phyloP scores from a whole-genome alignment of 768 basidiomycete genomes.

The Leccinum subgranulosum region DNA sequence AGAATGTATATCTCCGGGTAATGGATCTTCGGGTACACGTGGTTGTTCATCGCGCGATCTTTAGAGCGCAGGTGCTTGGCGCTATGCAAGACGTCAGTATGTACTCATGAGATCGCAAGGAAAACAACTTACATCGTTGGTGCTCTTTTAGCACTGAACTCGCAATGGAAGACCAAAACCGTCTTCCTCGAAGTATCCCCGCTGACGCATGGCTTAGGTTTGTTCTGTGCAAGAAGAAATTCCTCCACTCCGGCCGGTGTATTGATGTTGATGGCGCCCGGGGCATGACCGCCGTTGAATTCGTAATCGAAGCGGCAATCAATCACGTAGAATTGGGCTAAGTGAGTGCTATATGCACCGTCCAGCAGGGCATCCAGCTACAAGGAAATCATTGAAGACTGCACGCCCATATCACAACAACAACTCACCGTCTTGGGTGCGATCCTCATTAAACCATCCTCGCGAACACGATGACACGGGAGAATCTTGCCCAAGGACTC shows the following conservation, averaged over 20 bases:
- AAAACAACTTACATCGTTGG: conserved; percentile 79
- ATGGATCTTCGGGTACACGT: conserved; percentile 86
- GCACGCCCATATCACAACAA: background rate
- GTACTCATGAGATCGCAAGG: background rate
- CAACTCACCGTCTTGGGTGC: conserved; percentile 68
- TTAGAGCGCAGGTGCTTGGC: conserved; percentile 91
- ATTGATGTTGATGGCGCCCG: conserved; percentile 89
- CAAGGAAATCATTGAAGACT: conserved; percentile 4
- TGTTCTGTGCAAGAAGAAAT: conserved; percentile 62
- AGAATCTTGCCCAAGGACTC: conserved; percentile 91
- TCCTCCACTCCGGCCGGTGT: conserved; percentile 77
- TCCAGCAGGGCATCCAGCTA: conserved; percentile 78
- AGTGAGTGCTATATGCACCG: conserved; percentile 63
- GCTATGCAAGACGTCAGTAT: conserved; percentile 38
- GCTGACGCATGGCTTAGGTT: conserved; percentile 68
- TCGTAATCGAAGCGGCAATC: conserved; percentile 99
- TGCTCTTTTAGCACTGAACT: conserved; percentile 92
- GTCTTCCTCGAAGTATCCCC: conserved; percentile 75
- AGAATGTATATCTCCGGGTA: conserved; percentile 97
- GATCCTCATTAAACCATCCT: conserved; percentile 95
- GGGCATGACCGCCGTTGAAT: conserved; percentile 89
- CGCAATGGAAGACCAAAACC: conserved; percentile 94
- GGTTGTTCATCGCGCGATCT: conserved; percentile 86
- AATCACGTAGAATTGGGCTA: conserved; percentile 74
- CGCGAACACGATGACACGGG: conserved; percentile 89